A percentile compares a stretch with the other conserved stretches of the same genome.
Conservation (phyloP, 2,329 filamentous ascomycete species). For the Neonectria punicea region DNA sequence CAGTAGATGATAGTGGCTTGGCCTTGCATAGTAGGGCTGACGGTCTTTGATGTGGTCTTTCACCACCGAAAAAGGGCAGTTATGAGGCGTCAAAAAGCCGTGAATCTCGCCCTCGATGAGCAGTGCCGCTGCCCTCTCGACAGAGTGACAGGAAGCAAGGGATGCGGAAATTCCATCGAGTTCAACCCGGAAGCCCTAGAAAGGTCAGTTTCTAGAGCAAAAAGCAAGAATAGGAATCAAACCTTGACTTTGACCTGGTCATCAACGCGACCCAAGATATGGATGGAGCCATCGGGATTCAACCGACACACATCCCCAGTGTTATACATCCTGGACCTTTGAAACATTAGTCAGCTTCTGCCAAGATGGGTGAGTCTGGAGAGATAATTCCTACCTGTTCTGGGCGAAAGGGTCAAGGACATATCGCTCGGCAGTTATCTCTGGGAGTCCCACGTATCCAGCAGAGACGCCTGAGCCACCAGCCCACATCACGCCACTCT, state of each 20-base stretch:
- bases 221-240: background rate
- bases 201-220: background rate
- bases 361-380: background rate
- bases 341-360: background rate
- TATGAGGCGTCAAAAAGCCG: conserved; percentile 57
- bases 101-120: conserved; percentile 59
- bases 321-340: conserved; percentile 63
- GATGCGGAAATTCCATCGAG: conserved; percentile 65
- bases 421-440: conserved; percentile 61
- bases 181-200: conserved; percentile 67
- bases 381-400: conserved; percentile 55
- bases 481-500: conserved; percentile 66
- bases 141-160: conserved; percentile 55
- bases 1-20: conserved; percentile 56
- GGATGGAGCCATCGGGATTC: conserved; percentile 62
- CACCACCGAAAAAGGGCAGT: conserved; percentile 50
- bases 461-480: conserved; percentile 62
- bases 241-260: conserved; percentile 71
- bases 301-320: conserved; percentile 68
- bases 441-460: conserved; percentile 65
- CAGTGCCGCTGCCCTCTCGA: conserved; percentile 59
- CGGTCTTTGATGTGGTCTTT: conserved; percentile 52
- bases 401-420: conserved; percentile 60
- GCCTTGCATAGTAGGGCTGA: conserved; percentile 66
- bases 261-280: conserved; percentile 66